Percentiles rank a stretch among this genome's conserved stretches.
Conservation (phyloP, 2,329 filamentous ascomycete species). For the Metarhizium album region DNA sequence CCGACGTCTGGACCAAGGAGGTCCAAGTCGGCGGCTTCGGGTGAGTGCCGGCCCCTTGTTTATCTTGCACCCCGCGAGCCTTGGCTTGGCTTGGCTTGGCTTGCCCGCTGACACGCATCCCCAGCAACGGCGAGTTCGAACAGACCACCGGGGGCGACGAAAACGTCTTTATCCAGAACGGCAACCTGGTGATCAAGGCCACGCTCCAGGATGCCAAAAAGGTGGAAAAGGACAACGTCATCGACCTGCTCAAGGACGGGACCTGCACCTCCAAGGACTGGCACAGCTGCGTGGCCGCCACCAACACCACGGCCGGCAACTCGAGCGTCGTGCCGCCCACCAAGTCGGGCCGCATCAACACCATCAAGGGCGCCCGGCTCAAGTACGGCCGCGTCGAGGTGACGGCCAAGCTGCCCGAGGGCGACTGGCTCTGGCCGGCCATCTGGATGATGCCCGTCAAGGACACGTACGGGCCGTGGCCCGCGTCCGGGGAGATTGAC, state of each 20-base stretch:
- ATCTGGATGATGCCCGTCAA: slow-evolving; percentile 79
- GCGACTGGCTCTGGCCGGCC: slow-evolving; percentile 83
- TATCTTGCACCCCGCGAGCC: background rate
- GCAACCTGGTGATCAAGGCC: slow-evolving; percentile 62
- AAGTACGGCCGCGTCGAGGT: slow-evolving; percentile 51
- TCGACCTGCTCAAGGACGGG: slow-evolving; percentile 56
- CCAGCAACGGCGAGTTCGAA: slow-evolving; percentile 71
- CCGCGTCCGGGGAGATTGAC: slow-evolving; percentile 72
- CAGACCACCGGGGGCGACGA: slow-evolving; percentile 60
- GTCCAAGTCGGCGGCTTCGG: slow-evolving; percentile 66
- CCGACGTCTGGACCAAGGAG: slow-evolving; percentile 61
- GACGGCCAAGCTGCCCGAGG: background rate
- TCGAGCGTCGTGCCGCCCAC: slow-evolving; percentile 67
- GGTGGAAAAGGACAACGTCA: slow-evolving; percentile 53
- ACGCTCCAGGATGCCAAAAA: slow-evolving; percentile 61
- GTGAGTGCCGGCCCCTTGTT: slow-evolving; percentile 37
- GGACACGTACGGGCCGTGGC: slow-evolving; percentile 66
- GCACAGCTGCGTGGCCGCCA: slow-evolving; percentile 54
- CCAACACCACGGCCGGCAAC: slow-evolving; percentile 61
- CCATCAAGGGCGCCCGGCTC: slow-evolving; percentile 57
- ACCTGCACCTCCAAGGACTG: slow-evolving; percentile 52
- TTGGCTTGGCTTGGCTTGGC: no score
- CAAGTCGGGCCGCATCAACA: slow-evolving; percentile 69
- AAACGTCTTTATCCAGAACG: slow-evolving; percentile 63
- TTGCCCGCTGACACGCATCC: background rate